phyloP scores from a whole-genome alignment of 2,329 filamentous ascomycete genomes.

The Didymella pomorum region DNA sequence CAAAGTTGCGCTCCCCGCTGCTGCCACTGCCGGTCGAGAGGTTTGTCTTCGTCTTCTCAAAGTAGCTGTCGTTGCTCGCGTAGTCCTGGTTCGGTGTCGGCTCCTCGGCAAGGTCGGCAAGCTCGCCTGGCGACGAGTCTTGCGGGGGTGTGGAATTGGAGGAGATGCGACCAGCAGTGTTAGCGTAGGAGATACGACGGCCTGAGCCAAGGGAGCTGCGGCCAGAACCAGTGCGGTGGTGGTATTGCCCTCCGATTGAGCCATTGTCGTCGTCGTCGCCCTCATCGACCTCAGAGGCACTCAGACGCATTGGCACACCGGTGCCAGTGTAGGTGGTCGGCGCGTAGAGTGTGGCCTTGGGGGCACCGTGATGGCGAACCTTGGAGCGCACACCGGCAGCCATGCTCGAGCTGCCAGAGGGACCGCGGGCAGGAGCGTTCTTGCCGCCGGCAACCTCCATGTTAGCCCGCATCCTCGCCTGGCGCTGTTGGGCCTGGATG shows the following conservation, averaged over 20 bases:
- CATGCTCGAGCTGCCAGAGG: slow-evolving; percentile 50
- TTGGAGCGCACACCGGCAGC: slow-evolving; percentile 73
- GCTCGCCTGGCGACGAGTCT: slow-evolving; percentile 46
- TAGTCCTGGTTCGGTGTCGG: slow-evolving; percentile 56
- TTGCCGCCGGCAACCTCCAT: slow-evolving; percentile 78
- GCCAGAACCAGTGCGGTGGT: slow-evolving; percentile 76
- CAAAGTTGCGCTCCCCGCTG: slow-evolving; percentile 60
- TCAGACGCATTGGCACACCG: slow-evolving; percentile 88
- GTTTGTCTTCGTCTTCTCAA: slow-evolving; percentile 51
- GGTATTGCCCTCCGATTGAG: slow-evolving; percentile 57
- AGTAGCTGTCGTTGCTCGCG: slow-evolving; percentile 52
- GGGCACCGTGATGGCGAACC: slow-evolving; percentile 86
- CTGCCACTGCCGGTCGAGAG: slow-evolving; percentile 54
- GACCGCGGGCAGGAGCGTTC: slow-evolving; percentile 46
- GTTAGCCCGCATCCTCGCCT: slow-evolving; percentile 85
- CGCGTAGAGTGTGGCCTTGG: slow-evolving; percentile 78
- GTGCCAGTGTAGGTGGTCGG: slow-evolving; percentile 77
- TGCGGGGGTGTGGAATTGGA: slow-evolving; percentile 64
- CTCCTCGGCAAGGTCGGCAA: slow-evolving; percentile 53
- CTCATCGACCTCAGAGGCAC: slow-evolving; percentile 93
- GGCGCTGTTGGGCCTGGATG: slow-evolving; percentile 80
- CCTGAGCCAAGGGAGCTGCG: slow-evolving; percentile 68
- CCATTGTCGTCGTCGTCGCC: slow-evolving; percentile 78
- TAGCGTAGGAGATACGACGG: slow-evolving; percentile 49
- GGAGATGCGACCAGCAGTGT: slow-evolving; percentile 56